These are phyloP conservation scores for Arabidopsis suecica DNA, from an alignment of 345 rosid species.

Conservation along the genomic window DNA sequence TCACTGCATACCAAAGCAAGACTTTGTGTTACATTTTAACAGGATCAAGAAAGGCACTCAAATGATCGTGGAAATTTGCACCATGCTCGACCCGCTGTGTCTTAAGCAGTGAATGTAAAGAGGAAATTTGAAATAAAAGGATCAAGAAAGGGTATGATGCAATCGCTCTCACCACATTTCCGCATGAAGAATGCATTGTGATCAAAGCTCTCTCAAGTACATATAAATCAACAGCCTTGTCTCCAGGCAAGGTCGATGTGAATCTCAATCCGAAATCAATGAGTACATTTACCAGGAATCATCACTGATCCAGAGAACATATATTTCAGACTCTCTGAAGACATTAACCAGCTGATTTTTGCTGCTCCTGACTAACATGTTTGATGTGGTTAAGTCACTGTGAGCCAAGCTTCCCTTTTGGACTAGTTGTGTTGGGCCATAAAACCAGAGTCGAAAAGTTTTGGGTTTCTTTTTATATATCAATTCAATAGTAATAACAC, in stretches of 20 bases:
- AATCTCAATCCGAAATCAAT: constrained; percentile 96
- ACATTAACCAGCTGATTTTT: constrained; percentile 68
- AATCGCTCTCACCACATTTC: constrained; percentile 77
- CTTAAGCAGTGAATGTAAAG: no score
- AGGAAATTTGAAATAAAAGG: no score
- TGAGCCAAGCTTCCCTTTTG: no score
- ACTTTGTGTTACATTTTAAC: not conserved
- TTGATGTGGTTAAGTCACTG: constrained; percentile 70
- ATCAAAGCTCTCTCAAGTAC: constrained; percentile 93
- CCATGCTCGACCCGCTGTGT: no score
- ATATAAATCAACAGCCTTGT: constrained; percentile 92
- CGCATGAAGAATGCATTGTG: constrained; percentile 93
- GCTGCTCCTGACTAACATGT: constrained; percentile 71
- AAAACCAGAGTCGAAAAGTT: no score
- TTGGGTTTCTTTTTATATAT: no score
- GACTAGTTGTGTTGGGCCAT: no score
- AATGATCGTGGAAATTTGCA: not conserved
- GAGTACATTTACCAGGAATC: constrained; percentile 50
- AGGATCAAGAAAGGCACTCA: not conserved
- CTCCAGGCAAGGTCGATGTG: constrained; percentile 90
- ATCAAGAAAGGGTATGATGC: no score
- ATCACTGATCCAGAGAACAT: constrained; percentile 5
- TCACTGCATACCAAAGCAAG: not conserved
- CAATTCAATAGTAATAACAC: no score
- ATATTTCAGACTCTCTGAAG: not conserved